Conservation (phyloP, 495 filamentous ascomycete genomes). For the Articulospora tetracladia region DNA sequence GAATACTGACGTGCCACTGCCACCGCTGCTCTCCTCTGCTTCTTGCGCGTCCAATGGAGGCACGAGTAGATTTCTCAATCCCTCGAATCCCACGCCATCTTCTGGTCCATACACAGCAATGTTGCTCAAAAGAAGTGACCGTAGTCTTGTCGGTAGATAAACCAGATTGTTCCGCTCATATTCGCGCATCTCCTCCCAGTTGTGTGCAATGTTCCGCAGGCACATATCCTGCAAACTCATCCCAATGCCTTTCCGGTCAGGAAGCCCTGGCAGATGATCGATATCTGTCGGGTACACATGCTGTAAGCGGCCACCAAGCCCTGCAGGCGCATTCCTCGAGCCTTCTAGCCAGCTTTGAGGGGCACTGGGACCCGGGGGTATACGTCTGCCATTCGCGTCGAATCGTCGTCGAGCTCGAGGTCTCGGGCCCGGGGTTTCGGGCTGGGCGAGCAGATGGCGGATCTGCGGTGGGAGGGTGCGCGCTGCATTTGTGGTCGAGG, state of each 20-base stretch:
- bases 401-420: slow-evolving; percentile 25
- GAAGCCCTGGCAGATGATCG: slow-evolving; percentile 39
- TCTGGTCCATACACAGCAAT: slow-evolving; percentile 48
- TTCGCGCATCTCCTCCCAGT: slow-evolving; percentile 64
- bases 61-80: slow-evolving; percentile 27
- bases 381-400: slow-evolving; percentile 40
- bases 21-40: background rate
- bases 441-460: slow-evolving; percentile 60
- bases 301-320: background rate
- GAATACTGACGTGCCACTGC: slow-evolving; percentile 17
- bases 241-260: slow-evolving; percentile 32
- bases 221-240: slow-evolving; percentile 48
- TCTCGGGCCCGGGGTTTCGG: slow-evolving; percentile 45
- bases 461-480: slow-evolving; percentile 47
- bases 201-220: slow-evolving; percentile 56
- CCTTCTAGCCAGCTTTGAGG: slow-evolving; percentile 64
- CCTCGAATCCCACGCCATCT: slow-evolving; percentile 39
- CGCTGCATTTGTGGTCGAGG: slow-evolving; percentile 17
- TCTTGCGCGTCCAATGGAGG: background rate
- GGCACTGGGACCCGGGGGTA: slow-evolving; percentile 63
- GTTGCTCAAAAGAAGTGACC: slow-evolving; percentile 59
- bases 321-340: slow-evolving; percentile 23
- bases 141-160: slow-evolving; percentile 56
- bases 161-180: slow-evolving; percentile 67
- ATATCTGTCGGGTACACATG: slow-evolving; percentile 21